A percentile compares a stretch with the other conserved stretches of the same genome.
These are phyloP conservation scores for Emmonsiellopsis sp. DNA, from an alignment of 2,329 filamentous ascomycete species.

Conservation along the genomic window DNA sequence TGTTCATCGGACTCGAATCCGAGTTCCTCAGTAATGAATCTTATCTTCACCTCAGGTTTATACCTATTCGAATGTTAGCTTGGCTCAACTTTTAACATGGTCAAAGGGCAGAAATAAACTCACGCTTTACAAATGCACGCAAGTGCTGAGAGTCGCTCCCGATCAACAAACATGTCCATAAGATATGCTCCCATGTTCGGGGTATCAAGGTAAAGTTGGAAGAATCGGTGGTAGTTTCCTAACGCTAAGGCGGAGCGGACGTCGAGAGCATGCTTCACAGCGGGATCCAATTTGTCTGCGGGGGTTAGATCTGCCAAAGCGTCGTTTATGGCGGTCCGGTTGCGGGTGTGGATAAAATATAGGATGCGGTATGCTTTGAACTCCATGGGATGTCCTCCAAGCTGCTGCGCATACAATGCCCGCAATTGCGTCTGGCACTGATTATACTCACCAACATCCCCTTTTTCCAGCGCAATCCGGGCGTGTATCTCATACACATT, in stretches of 20 bases:
- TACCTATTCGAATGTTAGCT: slow-evolving; percentile 59
- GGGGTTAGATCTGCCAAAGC: slow-evolving; percentile 96
- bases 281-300: slow-evolving; percentile 79
- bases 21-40: slow-evolving; percentile 91
- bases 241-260: slow-evolving; percentile 86
- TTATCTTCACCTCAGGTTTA: slow-evolving; percentile 78
- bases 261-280: slow-evolving; percentile 82
- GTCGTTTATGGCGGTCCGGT: slow-evolving; percentile 96
- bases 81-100: not conserved
- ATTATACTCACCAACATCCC: slow-evolving; percentile 99
- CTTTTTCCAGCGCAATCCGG: slow-evolving; percentile 93
- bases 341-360: slow-evolving; percentile 98
- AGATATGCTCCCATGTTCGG: slow-evolving; percentile 97
- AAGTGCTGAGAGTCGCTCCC: slow-evolving; percentile 83
- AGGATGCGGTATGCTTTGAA: slow-evolving; percentile 99
- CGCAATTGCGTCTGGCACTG: slow-evolving; percentile 98
- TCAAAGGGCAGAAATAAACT: slow-evolving; percentile 33
- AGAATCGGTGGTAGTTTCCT: slow-evolving; percentile 96
- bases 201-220: slow-evolving; percentile 87
- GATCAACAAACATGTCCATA: slow-evolving; percentile 97
- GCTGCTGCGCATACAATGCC: slow-evolving; percentile 74
- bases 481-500: slow-evolving; percentile 96
- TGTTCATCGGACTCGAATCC: slow-evolving; percentile 89
- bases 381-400: slow-evolving; percentile 84
- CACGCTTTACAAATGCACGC: slow-evolving; percentile 92